Evolutionary conservation across 75 land plant genomes (phyloP), one percentile per base, ranked within the genome.

Genomic region (Adiantum capillusveneris): DNA sequence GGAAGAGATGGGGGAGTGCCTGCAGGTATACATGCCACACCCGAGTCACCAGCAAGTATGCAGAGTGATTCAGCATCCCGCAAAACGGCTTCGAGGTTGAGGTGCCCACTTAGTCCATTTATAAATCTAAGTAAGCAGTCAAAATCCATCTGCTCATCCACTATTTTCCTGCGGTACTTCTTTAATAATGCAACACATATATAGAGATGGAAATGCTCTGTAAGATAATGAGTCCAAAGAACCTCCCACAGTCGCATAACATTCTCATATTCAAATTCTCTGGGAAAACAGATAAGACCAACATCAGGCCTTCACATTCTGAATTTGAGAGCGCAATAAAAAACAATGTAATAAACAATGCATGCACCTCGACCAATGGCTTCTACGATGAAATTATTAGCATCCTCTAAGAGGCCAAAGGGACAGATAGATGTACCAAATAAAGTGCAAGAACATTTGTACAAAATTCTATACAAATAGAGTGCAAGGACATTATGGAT

Each of bases 71-170:
- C 96, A 20, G 98, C 83, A 62, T 89, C 98, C 24, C 84, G 66
- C 9, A 94, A 60, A 13, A 70, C 68, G 19, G 79, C 62, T 25
- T 88, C 88, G 30, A 94, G 82, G 44, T 89, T 75, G 25, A 94
- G 89, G 22, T 79, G 77, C 29, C 96, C 87, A 57, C 98, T 94
- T 24, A 89, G 71, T 63, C 90, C 98, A 66, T 94, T 94, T 43
- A 94, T 94, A 66, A 94, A 94, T 70, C 89, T 94, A 34, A 94
- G 60, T 13, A 94, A 76, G 0, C 96, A 83, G 69, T 94, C 98
- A 34, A 94, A 94, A 59, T 86, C 98, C 98, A 94, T 94, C 59
- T 89, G 83, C 66, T 94, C 98, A 25, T 85, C 91, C 67, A 94
- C 81, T 57, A 94, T 94, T 64, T 77, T 88, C 39, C 60, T 79